phyloP scores from a whole-genome alignment of 2,329 filamentous ascomycete species.

The Xenoacremonium recifei region DNA sequence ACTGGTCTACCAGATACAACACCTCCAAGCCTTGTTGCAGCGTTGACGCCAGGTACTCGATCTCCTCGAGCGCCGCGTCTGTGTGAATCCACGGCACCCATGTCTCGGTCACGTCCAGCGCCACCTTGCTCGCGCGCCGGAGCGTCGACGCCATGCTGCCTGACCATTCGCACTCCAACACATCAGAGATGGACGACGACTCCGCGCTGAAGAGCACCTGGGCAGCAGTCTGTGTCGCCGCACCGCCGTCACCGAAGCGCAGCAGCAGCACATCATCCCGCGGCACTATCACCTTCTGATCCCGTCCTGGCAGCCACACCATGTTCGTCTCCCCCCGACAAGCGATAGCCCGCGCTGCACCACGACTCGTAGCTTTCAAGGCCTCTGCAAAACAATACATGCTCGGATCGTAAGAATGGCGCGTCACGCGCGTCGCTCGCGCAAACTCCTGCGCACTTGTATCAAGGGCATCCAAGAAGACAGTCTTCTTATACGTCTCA shows the following conservation, averaged over 20 bases:
- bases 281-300: constrained; percentile 20
- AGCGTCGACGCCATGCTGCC: constrained; percentile 25
- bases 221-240: constrained; percentile 7
- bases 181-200: constrained; percentile 22
- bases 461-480: constrained; percentile 18
- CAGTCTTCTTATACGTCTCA: constrained; percentile 14
- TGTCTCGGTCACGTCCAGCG: constrained; percentile 28
- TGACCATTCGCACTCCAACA: constrained; percentile 28
- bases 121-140: constrained; percentile 21
- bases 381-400: constrained; percentile 12
- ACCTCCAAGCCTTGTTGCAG: constrained; percentile 28
- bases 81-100: constrained; percentile 13
- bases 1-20: constrained; percentile 31
- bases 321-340: constrained; percentile 12
- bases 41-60: constrained; percentile 27
- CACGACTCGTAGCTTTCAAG: constrained; percentile 9
- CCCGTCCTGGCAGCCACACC: constrained; percentile 24
- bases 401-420: constrained; percentile 12
- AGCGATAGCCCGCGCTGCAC: constrained; percentile 6
- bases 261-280: constrained; percentile 28
- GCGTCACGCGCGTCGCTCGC: neutral
- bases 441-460: neutral
- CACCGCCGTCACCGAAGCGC: constrained; percentile 20
- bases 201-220: constrained; percentile 11
- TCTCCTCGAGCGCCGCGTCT: constrained; percentile 23